A percentile compares a stretch with the other conserved stretches of the same genome.
Conservation (phyloP, 2,329 filamentous ascomycete species). For the Exutisphaerella laricina region DNA sequence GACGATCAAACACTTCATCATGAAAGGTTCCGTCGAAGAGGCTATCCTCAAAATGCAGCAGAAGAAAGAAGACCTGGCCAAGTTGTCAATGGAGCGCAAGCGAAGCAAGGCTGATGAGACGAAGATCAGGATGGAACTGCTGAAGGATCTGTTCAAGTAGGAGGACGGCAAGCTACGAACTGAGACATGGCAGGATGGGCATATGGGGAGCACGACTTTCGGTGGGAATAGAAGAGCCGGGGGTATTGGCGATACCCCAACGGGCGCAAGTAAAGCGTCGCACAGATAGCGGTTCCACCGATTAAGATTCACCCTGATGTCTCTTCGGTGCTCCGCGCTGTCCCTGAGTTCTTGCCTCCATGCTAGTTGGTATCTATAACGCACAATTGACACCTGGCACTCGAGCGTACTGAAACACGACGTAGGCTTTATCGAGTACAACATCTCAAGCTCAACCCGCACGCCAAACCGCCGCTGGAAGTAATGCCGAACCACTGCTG, state of each 20-base stretch:
- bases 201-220: too few species aligned
- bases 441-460: too few species aligned
- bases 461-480: too few species aligned
- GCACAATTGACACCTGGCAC: background rate
- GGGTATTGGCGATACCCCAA: too few species aligned
- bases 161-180: background rate
- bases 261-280: too few species aligned
- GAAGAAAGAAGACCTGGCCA: conserved; percentile 88
- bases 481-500: too few species aligned
- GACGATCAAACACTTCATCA: conserved; percentile 80
- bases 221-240: too few species aligned
- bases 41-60: conserved; percentile 85
- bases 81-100: conserved; percentile 65
- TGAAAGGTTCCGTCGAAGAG: conserved; percentile 86
- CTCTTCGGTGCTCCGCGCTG: background rate
- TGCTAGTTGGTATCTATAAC: background rate
- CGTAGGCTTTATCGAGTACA: too few species aligned
- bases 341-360: too few species aligned
- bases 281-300: too few species aligned
- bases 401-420: background rate
- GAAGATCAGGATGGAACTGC: conserved; percentile 58
- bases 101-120: conserved; percentile 59
- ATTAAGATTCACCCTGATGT: too few species aligned
- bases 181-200: background rate
- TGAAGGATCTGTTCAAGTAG: conserved; percentile 52